Conservation (phyloP, 176 grass and related monocot genomes). For the Musa beccarii region DNA sequence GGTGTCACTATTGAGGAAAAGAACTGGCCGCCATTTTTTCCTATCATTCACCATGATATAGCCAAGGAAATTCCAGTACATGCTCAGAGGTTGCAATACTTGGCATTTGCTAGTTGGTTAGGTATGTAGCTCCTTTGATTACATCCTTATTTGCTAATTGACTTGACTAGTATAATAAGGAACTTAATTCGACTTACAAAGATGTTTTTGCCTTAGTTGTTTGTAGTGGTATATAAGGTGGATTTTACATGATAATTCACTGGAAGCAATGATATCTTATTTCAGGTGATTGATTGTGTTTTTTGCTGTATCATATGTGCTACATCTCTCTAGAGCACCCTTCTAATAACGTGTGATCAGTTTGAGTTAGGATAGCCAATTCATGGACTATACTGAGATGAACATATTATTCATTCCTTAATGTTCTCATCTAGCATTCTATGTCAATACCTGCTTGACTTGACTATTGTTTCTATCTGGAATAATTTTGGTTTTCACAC, state of each 20-base stretch:
- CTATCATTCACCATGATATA: conserved; percentile 85
- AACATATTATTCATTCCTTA: background rate
- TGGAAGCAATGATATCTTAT: background rate
- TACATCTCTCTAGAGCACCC: background rate
- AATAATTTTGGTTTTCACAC: background rate
- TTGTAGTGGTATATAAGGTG: background rate
- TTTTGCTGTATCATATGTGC: background rate
- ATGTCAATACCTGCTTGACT: background rate
- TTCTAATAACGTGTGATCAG: background rate
- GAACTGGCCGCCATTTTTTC: conserved; percentile 69
- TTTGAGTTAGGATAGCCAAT: background rate
- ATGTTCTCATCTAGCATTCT: background rate
- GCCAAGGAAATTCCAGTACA: conserved; percentile 68
- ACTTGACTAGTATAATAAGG: background rate
- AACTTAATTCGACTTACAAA: no score
- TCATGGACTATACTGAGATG: background rate
- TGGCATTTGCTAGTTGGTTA: conserved; percentile 79
- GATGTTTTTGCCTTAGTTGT: no score
- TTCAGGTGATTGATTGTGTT: background rate
- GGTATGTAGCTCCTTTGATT: conserved; percentile 33
- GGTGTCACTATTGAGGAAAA: conserved; percentile 53
- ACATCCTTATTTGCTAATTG: background rate
- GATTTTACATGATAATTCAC: background rate
- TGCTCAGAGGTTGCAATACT: conserved; percentile 62
- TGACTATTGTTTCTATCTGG: background rate